Evolutionary conservation across 129 eudicot genomes (phyloP).

Genomic region (Tagetes erecta): DNA sequence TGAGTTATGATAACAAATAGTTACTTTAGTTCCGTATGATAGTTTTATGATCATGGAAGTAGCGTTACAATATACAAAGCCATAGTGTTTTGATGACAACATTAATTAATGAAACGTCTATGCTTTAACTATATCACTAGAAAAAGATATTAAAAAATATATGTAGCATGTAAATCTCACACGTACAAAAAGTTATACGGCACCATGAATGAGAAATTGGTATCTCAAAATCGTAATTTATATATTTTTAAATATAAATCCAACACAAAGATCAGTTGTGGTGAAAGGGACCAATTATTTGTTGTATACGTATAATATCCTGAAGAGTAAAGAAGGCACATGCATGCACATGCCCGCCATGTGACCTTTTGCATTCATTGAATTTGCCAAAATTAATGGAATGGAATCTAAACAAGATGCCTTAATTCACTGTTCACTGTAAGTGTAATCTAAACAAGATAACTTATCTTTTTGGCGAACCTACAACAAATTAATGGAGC

Average conservation of each 20-base stretch:
- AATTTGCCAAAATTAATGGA: constrained; percentile 10
- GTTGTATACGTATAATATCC: not conserved
- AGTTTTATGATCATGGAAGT: not conserved
- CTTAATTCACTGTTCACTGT: not conserved
- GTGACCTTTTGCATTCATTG: constrained; percentile 21
- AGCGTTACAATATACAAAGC: not conserved
- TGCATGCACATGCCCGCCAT: constrained; percentile 15
- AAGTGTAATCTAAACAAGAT: not conserved
- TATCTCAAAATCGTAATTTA: no score
- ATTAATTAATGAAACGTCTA: no score
- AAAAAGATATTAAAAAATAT: no score
- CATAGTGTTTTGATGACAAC: not conserved
- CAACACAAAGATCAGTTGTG: not conserved
- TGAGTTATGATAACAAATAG: no score
- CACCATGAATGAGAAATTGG: no score
- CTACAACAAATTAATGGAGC: no score
- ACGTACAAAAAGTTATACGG: no score
- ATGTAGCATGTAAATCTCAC: no score
- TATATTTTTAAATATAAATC: not conserved
- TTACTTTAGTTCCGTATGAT: no score
- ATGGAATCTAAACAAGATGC: constrained; percentile 28
- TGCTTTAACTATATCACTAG: no score
- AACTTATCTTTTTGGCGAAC: no score
- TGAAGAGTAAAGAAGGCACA: constrained; percentile 4
- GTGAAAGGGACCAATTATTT: constrained; percentile 8